Base-by-base conservation (phyloP, 345 rosid species). In the Cardamine chenopodiifolia region DNA sequence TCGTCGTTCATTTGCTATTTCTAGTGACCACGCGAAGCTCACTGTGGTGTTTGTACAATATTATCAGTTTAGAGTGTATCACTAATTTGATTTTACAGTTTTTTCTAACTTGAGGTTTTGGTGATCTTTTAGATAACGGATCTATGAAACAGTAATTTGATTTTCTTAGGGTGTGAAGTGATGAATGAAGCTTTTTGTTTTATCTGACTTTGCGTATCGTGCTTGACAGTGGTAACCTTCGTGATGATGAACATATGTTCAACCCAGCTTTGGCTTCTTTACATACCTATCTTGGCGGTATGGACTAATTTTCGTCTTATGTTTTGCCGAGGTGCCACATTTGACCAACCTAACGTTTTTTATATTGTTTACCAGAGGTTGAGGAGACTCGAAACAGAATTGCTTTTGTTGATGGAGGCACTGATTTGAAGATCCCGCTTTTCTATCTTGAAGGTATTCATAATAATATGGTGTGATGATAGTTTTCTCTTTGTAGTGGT, bases 271-370 rank as follows among this genome's bases (percentile, higher is more conserved):
- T 92, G 92, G 89, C 97, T 79, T 88, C 97, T 13, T 53, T 92
- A 66, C 99, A 95, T 80, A 82, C 92, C 0, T 95, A 95, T 83
- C 92, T 95, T 19, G 99, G 98, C 1, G 97, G 99, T 95, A 85
- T 76, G 88, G 22, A 40, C 13, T 0, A 5, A n/a, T 32, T 65
- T 45, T 44, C 12, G 13, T 61, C 48, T 39, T 35, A 13, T 2
- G 7, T n/a, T 18, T n/a, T 14, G 1, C 9, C 8, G 32, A 26
- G 2, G 1, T 13, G 9, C 1, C 8, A 15, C 71, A 45, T n/a
- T n/a, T n/a, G n/a, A n/a, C n/a, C n/a, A n/a, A n/a, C n/a, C n/a
- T n/a, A n/a, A n/a, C n/a, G n/a, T n/a, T n/a, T n/a, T n/a, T n/a
- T n/a, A n/a, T n/a, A n/a, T n/a, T n/a, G n/a, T n/a, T n/a, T 71